Base-by-base conservation (phyloP, 169 alveolate species). In the Prorocentrum cordatum region DNA sequence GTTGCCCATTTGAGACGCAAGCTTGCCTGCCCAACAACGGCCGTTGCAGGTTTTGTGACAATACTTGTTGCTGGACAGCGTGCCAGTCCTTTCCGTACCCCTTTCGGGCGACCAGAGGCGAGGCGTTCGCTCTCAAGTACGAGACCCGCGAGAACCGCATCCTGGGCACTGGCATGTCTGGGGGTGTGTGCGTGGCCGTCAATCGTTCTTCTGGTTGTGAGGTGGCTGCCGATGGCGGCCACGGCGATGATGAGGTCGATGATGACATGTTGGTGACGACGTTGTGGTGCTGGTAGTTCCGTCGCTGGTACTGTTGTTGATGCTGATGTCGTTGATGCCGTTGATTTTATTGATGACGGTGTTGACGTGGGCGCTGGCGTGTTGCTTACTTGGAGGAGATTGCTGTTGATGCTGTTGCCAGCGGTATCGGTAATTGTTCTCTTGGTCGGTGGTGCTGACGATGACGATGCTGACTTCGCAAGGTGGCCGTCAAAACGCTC, bases 151-250 rank as follows among this genome's bases (percentile, higher is more conserved):
- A 47, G 10, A 24, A 50, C 12, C 29, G 12, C 3, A 50, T 75
- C 20, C 59, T 75, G 26, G 86, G 86, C 59, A 54, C 70, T 4
- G 86, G 86, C 33, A 75, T 75, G 86, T 2, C 61, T 2, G 86
- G 86, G 24, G 86, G 86, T 4, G 86, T 75, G 39, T 50, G 54
- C 12, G 87, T 77, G 42, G 87, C 75, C 14, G 36, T 24, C 38
- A 77, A 59, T 7, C 12, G 12, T 12, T 38, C 12, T 5, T 12
- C 47, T 12, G 47, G 18, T 12, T 38, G 18, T 12, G 12, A 7
- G 47, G 18, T 38, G 12, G 47, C 47, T 5, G 18, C 47, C 5
- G 47, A 12, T 38, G 5, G 47, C 5, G 47, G 12, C 47, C 5
- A 38, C 18, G 47, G 18, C 12, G 18, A 5, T 38, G 47, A 7